phyloP scores from a whole-genome alignment of 2,329 filamentous ascomycete species.

The Acrocalymma vagum region DNA sequence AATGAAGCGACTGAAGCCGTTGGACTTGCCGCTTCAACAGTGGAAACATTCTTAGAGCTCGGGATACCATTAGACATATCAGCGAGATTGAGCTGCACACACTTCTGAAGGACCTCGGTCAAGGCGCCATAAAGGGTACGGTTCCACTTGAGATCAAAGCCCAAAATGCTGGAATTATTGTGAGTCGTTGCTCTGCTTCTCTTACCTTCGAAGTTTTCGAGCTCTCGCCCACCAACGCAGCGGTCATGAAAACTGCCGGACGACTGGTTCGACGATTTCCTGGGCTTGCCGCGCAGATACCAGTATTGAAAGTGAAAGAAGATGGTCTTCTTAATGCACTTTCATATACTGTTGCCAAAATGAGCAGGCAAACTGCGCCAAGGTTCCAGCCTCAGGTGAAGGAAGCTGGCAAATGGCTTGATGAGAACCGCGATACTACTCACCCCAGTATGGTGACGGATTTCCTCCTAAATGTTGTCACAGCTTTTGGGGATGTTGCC shows the following conservation, averaged over 20 bases:
- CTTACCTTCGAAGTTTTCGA: constrained; percentile 55
- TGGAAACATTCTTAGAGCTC: neutral
- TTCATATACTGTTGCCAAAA: constrained; percentile 33
- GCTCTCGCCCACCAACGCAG: constrained; percentile 46
- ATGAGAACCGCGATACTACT: constrained; percentile 57
- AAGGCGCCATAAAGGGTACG: constrained; percentile 8
- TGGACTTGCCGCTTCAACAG: neutral
- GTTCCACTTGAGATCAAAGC: constrained; percentile 48
- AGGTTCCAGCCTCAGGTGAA: constrained; percentile 38
- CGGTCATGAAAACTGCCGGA: constrained; percentile 46
- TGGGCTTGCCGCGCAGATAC: constrained; percentile 44
- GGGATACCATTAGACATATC: constrained; percentile 5
- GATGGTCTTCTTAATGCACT: constrained; percentile 25
- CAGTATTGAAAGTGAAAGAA: constrained; percentile 20
- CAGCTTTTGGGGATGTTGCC: constrained; percentile 39
- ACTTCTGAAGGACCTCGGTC: constrained; percentile 22
- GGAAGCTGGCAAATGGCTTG: constrained; percentile 47
- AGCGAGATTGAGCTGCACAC: constrained; percentile 16
- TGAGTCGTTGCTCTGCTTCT: constrained; percentile 28
- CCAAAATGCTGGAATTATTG: constrained; percentile 56
- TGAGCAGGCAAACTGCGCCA: constrained; percentile 39
- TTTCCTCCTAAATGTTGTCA: constrained; percentile 52
- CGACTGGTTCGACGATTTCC: constrained; percentile 55
- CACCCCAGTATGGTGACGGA: constrained; percentile 61
- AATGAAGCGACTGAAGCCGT: neutral